A percentile compares a stretch with the other conserved stretches of the same genome.
phyloP scores from a whole-genome alignment of 768 basidiomycete species.

The Tylopilus intermedius region DNA sequence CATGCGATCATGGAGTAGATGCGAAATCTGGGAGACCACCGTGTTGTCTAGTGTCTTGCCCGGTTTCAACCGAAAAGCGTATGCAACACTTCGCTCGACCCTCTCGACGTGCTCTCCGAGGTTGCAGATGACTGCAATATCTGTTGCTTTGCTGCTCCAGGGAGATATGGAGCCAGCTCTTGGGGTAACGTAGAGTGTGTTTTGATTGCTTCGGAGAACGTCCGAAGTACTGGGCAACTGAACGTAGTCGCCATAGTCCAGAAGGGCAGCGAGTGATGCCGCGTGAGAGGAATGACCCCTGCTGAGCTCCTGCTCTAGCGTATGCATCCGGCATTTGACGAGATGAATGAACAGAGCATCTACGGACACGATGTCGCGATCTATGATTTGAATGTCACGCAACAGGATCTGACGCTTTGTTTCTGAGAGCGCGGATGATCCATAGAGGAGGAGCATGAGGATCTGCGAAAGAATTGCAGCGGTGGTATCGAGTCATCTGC shows the following conservation, averaged over 20 bases:
- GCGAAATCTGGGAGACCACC: slow-evolving; percentile 52
- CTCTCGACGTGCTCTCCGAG: slow-evolving; percentile 68
- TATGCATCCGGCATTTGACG: slow-evolving; percentile 52
- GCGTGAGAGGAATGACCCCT: slow-evolving; percentile 41
- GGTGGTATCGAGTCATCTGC: background rate
- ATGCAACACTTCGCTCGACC: slow-evolving; percentile 79
- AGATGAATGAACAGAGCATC: slow-evolving; percentile 88
- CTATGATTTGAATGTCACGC: slow-evolving; percentile 42
- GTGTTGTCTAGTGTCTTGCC: slow-evolving; percentile 38
- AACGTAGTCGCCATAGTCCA: slow-evolving; percentile 82
- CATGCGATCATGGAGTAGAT: slow-evolving; percentile 89
- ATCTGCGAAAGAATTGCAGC: slow-evolving; percentile 5
- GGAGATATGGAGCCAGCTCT: slow-evolving; percentile 91
- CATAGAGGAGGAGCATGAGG: slow-evolving; percentile 44
- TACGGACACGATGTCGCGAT: slow-evolving; percentile 55
- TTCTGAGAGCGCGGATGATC: no score
- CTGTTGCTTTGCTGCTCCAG: slow-evolving; percentile 99
- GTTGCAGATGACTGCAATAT: slow-evolving; percentile 85
- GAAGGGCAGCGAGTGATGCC: slow-evolving; percentile 58
- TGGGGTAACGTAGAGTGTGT: slow-evolving; percentile 71
- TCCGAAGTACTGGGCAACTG: slow-evolving; percentile 41
- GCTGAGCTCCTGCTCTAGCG: slow-evolving; percentile 35
- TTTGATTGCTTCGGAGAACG: slow-evolving; percentile 30
- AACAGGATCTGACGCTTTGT: no score
- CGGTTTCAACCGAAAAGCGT: slow-evolving; percentile 50